Percentiles rank a stretch among this genome's conserved stretches.
These are phyloP conservation scores for Leptosphaerulina australis DNA, from an alignment of 2,329 filamentous ascomycete genomes.

Conservation along the genomic window DNA sequence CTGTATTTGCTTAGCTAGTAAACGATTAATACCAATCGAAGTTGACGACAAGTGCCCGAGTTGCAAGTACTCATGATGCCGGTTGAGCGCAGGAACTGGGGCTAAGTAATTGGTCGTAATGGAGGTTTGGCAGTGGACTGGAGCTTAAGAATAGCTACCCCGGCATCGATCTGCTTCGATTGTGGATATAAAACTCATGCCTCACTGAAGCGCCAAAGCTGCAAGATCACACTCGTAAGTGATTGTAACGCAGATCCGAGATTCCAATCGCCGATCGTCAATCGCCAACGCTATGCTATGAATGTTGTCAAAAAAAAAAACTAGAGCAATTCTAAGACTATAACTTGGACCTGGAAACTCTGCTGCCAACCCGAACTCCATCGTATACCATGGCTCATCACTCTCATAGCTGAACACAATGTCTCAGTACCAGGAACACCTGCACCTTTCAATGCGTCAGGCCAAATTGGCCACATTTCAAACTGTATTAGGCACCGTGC, in stretches of 20 bases:
- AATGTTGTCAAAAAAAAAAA: slow-evolving; percentile 3
- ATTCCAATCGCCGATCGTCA: slow-evolving; percentile 1
- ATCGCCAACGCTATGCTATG: slow-evolving; percentile 20
- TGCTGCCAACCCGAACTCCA: neutral
- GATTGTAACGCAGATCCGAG: neutral
- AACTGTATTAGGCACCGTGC: neutral
- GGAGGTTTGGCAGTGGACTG: too few species aligned
- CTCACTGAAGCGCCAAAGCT: slow-evolving; percentile 7
- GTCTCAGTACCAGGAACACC: neutral
- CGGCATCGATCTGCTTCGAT: too few species aligned
- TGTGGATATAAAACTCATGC: too few species aligned
- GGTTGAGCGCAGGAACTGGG: too few species aligned
- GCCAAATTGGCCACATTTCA: neutral
- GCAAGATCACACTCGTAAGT: slow-evolving; percentile 6
- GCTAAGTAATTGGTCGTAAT: too few species aligned
- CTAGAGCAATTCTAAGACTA: neutral
- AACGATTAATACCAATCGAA: too few species aligned
- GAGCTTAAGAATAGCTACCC: too few species aligned
- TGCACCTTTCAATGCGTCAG: neutral
- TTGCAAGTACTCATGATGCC: too few species aligned
- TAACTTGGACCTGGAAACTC: neutral
- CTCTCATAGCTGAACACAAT: neutral
- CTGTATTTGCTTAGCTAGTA: too few species aligned
- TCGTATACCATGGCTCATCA: neutral
- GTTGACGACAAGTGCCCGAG: too few species aligned